Conservation (phyloP, 345 rosid genomes). For the Lagerstroemia speciosa region DNA sequence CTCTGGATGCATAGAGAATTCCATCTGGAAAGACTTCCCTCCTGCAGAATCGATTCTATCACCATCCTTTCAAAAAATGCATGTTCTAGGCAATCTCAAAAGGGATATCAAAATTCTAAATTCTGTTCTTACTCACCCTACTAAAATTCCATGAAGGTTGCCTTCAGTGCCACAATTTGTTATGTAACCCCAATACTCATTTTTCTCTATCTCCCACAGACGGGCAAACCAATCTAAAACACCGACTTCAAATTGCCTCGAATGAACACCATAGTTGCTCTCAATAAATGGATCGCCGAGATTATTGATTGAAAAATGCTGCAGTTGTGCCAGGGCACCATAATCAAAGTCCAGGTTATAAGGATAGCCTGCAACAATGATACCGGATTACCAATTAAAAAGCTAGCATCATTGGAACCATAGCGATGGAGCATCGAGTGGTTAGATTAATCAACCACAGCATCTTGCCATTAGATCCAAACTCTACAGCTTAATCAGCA, state of each 20-base stretch:
- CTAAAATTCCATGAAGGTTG: constrained; percentile 95
- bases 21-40: constrained; percentile 92
- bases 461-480: too few species aligned
- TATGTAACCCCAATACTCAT: constrained; percentile 96
- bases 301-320: constrained; percentile 93
- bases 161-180: constrained; percentile 99
- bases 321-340: constrained; percentile 87
- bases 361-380: constrained; percentile 64
- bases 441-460: too few species aligned
- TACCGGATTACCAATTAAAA: neutral
- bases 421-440: too few species aligned
- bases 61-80: neutral
- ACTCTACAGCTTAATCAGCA: neutral
- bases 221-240: constrained; percentile 99
- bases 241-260: constrained; percentile 95
- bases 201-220: constrained; percentile 87
- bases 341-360: constrained; percentile 93
- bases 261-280: constrained; percentile 97
- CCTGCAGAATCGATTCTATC: constrained; percentile 28
- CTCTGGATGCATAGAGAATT: constrained; percentile 74
- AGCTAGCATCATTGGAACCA: constrained; percentile 1
- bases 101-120: neutral
- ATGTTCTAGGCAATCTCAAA: neutral
- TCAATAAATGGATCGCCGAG: constrained; percentile 98
- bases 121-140: constrained; percentile 49